Base-by-base conservation (phyloP, 306 rosid species). In the Castanopsis chinensis region DNA sequence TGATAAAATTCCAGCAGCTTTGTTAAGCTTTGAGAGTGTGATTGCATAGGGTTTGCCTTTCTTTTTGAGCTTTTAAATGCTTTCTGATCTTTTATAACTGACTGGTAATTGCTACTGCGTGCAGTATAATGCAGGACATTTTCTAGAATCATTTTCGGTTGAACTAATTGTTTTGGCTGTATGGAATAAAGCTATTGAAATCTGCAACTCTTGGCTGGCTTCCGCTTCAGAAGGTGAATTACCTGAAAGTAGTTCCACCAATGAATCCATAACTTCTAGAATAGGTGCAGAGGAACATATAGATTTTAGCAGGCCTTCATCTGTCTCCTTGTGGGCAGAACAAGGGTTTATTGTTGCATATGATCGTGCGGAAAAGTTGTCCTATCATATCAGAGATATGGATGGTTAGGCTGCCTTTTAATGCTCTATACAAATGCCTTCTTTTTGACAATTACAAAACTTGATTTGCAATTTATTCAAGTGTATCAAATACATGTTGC, bases 121-220 rank as follows among this genome's bases (percentile, higher is more conserved):
- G 85, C 94, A 96, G 98, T 85, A 84, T 72, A 74, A 87, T 64
- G 83, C 81, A 28, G 89, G 88, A 72, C 72, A 81, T 33, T 81
- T 80, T 83, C 92, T 90, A 43, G 94, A 93, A 73, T 89, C 98
- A 1, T 94, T 96, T 64, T 91, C 98, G 9, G 88, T 91, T 33
- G 92, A 91, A 79, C 87, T 96, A 79, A 96, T 96, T 57, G 81
- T 89, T 89, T 90, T 96, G 91, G 98, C 98, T 78, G 71, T 96
- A 85, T 96, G 98, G 99, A 86, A 86, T 77, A 86, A 90, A 81
- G 83, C 91, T 30, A 75, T 91, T 71, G 84, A 91, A 80, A 85
- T 87, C 78, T 89, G 94, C 88, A 76, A 79, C 61, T 75, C 85
- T 71, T 91, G 94, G 94, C 28, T 80, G 81, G 73, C 69, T 76